Evolutionary conservation across 163 green algal genomes (phyloP).

Genomic region (Chlorella variabilis): DNA sequence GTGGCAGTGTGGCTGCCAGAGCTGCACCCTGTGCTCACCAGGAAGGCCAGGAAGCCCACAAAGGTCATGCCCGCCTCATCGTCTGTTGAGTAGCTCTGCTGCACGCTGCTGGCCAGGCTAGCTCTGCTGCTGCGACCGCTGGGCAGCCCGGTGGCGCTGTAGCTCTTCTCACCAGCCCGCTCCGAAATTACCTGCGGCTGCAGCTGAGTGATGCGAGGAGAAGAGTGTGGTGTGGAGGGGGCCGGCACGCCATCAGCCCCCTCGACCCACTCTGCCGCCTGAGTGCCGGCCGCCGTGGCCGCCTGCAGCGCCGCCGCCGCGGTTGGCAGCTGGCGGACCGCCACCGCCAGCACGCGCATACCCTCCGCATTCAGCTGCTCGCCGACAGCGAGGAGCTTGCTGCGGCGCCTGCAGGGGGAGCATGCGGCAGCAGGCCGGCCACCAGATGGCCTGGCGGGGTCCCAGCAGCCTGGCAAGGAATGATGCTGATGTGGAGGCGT

Average conservation of each 20-base stretch:
- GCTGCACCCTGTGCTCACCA: not conserved
- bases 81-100: not conserved
- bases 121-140: not conserved
- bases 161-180: too few species aligned
- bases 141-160: too few species aligned
- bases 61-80: conserved; percentile 20
- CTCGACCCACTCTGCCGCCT: not conserved
- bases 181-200: too few species aligned
- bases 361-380: conserved; percentile 14
- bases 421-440: too few species aligned
- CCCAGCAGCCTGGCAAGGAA: too few species aligned
- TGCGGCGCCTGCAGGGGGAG: not conserved
- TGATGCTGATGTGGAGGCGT: too few species aligned
- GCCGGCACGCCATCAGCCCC: too few species aligned
- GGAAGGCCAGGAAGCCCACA: conserved; percentile 36
- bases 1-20: not conserved
- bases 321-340: conserved; percentile 7
- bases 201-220: not conserved
- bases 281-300: too few species aligned
- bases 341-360: conserved; percentile 31
- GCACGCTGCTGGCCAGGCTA: not conserved
- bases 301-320: not conserved
- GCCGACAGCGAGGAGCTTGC: not conserved
- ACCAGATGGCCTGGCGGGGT: too few species aligned
- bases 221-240: too few species aligned